phyloP scores from a whole-genome alignment of 164 flowering plant genomes.

The Piper longum region DNA sequence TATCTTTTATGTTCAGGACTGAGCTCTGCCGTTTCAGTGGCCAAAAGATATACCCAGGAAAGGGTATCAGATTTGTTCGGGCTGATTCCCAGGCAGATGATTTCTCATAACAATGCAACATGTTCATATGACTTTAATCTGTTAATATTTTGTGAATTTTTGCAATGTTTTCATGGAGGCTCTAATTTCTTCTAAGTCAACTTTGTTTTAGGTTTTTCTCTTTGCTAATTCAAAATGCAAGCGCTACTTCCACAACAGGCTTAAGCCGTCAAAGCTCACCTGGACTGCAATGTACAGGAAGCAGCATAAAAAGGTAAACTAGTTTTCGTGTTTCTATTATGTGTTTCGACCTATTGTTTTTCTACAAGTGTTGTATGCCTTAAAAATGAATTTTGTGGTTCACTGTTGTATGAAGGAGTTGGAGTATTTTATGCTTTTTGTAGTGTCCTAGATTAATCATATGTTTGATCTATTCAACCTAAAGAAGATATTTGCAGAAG shows the following conservation, averaged over 20 bases:
- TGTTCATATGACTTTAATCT: neutral
- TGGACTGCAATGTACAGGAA: slow-evolving; percentile 60
- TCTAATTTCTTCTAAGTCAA: neutral
- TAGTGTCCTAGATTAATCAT: too few species aligned
- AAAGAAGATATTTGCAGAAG: too few species aligned
- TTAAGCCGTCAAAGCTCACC: slow-evolving; percentile 82
- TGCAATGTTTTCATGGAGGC: neutral
- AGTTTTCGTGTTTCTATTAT: too few species aligned
- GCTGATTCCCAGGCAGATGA: slow-evolving; percentile 29
- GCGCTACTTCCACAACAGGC: slow-evolving; percentile 66
- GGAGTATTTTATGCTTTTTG: too few species aligned
- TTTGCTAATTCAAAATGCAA: slow-evolving; percentile 79
- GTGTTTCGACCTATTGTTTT: too few species aligned
- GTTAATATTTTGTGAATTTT: neutral
- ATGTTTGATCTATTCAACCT: too few species aligned
- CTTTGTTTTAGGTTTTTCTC: slow-evolving; percentile 26
- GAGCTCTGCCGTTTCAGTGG: slow-evolving; percentile 44
- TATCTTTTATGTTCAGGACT: slow-evolving; percentile 18
- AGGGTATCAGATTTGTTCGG: slow-evolving; percentile 34
- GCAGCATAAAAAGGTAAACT: slow-evolving; percentile 41
- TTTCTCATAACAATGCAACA: neutral
- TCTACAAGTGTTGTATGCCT: too few species aligned
- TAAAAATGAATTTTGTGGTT: too few species aligned
- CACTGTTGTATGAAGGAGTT: too few species aligned
- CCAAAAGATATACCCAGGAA: slow-evolving; percentile 39